Evolutionary conservation across 1,139 yeast genomes (phyloP).

Genomic region (Yamadazyma diospyri): DNA sequence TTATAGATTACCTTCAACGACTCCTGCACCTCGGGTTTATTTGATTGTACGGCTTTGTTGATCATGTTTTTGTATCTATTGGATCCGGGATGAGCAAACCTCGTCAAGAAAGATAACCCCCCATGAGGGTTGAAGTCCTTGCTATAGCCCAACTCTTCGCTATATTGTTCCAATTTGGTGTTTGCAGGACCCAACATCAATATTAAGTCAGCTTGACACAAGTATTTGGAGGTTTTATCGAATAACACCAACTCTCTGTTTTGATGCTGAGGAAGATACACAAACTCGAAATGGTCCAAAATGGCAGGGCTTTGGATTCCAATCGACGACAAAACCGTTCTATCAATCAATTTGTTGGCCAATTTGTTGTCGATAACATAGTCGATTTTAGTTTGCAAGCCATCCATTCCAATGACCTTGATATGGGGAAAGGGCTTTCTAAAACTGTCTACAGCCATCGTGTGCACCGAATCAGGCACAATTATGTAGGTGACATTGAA

Average conservation of each 20-base stretch:
- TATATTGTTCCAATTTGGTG: constrained; percentile 26
- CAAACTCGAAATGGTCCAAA: constrained; percentile 46
- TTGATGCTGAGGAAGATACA: constrained; percentile 50
- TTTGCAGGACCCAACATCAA: constrained; percentile 42
- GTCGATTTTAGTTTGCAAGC: constrained; percentile 31
- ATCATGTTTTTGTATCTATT: constrained; percentile 31
- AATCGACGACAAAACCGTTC: constrained; percentile 19
- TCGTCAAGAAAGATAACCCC: constrained; percentile 36
- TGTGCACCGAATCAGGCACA: constrained; percentile 54
- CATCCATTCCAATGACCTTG: constrained; percentile 49
- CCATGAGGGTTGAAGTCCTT: constrained; percentile 33
- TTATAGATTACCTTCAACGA: constrained; percentile 33
- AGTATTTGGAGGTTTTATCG: constrained; percentile 42
- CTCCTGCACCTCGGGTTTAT: constrained; percentile 12
- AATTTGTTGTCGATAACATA: constrained; percentile 23
- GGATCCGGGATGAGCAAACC: constrained; percentile 37
- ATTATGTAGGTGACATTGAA: constrained; percentile 40
- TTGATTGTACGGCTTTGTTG: constrained; percentile 22
- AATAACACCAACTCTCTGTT: constrained; percentile 56
- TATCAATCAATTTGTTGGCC: constrained; percentile 28
- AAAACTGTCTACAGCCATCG: constrained; percentile 54
- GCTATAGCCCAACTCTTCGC: constrained; percentile 43
- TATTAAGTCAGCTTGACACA: constrained; percentile 56
- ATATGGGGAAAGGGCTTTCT: constrained; percentile 44
- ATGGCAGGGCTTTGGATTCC: constrained; percentile 27